These are phyloP conservation scores for Aaosphaeria arxii DNA, from an alignment of 2,329 filamentous ascomycete genomes.

Conservation along the genomic window DNA sequence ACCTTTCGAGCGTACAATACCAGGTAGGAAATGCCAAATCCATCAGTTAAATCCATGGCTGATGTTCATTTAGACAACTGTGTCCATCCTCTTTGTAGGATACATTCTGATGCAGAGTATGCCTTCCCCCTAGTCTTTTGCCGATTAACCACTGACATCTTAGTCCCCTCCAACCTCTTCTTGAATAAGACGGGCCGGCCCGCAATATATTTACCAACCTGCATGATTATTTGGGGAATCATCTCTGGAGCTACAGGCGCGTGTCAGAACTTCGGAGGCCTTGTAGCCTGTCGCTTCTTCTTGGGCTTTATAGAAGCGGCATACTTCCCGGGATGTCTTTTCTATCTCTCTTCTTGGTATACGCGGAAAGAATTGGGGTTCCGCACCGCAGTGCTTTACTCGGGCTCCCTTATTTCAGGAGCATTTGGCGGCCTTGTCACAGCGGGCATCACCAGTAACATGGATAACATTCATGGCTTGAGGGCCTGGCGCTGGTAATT, in stretches of 20 bases:
- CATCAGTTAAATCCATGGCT: conserved; percentile 31
- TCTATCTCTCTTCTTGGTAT: conserved; percentile 66
- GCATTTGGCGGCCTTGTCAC: conserved; percentile 65
- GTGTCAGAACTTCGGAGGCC: conserved; percentile 44
- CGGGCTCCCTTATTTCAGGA: conserved; percentile 66
- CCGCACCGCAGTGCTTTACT: conserved; percentile 65
- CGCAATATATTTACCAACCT: conserved; percentile 39
- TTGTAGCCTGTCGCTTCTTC: conserved; percentile 52
- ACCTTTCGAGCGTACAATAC: conserved; percentile 58
- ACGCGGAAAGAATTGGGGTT: conserved; percentile 65
- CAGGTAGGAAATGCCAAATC: conserved; percentile 47
- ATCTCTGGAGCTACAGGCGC: conserved; percentile 38
- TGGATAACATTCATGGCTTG: conserved; percentile 58
- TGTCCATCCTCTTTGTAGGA: conserved; percentile 59
- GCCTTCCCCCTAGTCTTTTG: conserved; percentile 7
- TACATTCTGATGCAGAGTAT: conserved; percentile 47
- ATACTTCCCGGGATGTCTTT: conserved; percentile 57
- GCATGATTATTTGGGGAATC: conserved; percentile 42
- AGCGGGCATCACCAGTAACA: conserved; percentile 62
- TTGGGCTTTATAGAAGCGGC: conserved; percentile 54
- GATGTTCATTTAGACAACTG: conserved; percentile 19
- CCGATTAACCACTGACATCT: background rate
- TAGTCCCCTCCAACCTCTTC: conserved; percentile 47
- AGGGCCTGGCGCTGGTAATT: conserved; percentile 66
- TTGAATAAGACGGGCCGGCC: conserved; percentile 41